Conservation (phyloP, 2,329 filamentous ascomycete species). For the Venturia effusa region DNA sequence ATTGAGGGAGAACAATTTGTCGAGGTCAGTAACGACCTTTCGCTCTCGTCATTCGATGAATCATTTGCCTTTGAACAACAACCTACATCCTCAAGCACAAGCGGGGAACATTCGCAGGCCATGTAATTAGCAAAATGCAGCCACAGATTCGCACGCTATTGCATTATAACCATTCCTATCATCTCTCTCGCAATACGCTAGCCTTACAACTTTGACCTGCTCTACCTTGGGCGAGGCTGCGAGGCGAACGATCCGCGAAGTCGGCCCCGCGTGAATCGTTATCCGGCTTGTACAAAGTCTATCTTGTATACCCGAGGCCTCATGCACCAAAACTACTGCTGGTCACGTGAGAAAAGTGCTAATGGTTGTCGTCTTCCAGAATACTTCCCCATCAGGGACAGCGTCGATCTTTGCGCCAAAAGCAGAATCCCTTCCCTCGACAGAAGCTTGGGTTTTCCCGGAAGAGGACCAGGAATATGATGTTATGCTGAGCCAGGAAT, state of each 20-base stretch:
- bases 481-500: not conserved
- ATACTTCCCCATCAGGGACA: not conserved
- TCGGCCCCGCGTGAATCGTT: not conserved
- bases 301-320: not conserved
- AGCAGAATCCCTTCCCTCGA: not conserved
- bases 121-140: conserved; percentile 3
- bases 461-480: not conserved
- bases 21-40: conserved; percentile 28
- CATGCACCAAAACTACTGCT: not conserved
- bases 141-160: not conserved
- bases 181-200: not conserved
- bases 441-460: not conserved
- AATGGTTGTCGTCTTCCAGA: conserved; percentile 2
- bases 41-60: not conserved
- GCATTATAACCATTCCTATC: not conserved
- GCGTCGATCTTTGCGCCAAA: not conserved
- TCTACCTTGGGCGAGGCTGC: not conserved
- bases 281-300: not conserved
- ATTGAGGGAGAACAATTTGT: conserved; percentile 62
- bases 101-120: not conserved
- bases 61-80: not conserved
- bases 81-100: not conserved
- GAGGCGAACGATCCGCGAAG: not conserved
- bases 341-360: not conserved
- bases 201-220: not conserved